Base-by-base conservation (phyloP, 1,284 basidiomycete species). In the Fomes fomentarius region DNA sequence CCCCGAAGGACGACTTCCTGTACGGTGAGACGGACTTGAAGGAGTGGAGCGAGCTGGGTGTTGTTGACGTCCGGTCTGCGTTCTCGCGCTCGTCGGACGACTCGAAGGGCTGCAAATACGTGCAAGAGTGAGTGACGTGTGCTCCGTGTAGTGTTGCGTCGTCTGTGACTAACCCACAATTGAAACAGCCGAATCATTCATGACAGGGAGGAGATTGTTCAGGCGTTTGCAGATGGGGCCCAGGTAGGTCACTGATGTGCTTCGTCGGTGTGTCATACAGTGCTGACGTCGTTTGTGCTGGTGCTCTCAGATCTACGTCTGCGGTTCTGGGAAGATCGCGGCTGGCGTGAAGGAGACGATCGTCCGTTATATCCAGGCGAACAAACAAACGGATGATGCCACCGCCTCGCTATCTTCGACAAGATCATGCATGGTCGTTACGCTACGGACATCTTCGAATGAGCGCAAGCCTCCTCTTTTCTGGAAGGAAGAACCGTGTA, bases 21-120 rank as follows among this genome's bases (percentile, higher is more conserved):
- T 80, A 81, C 59, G 57, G 66, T 6, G 73, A 76, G 17, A 63
- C 63, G 15, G 76, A 80, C 51, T 62, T 81, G 42, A 66, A 63
- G 38, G 68, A 73, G 56, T 82, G 79, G 80, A 58, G 62, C 19
- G 67, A 70, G 56, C 51, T 69, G 22, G 79, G 79, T 9, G 70
- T 79, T 2, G 73, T 81, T n/a, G 76, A 80, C 49, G 66, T 81
- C 15, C 71, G 76, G 11, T 75, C 77, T 4, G 78, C 79, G 12
- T 79, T 81, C 57, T 80, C 78, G 17, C 67, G 72, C 37, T 68
- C 65, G 17, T 41, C 63, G 7, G 69, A 70, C 5, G 55, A 67
- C 22, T 75, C 74, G 1, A 60, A 68, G 21, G 77, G 75, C 0
- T 77, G 74, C 59, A 76, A 74, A 57, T 76, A 81, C 57, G 75